Evolutionary conservation across 768 basidiomycete species (phyloP).

Genomic region (Calocybe indica): DNA sequence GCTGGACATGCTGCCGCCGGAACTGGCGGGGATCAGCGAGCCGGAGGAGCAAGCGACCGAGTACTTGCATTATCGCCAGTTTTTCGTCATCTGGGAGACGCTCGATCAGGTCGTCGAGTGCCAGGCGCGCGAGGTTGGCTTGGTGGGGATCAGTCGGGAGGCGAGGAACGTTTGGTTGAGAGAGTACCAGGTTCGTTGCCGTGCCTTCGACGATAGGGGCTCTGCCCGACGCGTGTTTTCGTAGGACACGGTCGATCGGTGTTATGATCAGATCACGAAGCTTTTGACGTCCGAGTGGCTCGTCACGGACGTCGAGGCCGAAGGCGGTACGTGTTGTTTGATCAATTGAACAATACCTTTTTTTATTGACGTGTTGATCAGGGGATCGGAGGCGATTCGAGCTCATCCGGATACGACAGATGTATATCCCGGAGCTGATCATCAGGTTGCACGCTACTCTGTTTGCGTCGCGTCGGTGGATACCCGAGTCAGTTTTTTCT

Average conservation of each 20-base stretch:
- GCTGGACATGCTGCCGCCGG: constrained; percentile 54
- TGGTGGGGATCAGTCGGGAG: constrained; percentile 45
- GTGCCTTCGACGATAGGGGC: background rate
- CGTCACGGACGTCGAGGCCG: constrained; percentile 43
- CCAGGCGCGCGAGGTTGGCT: constrained; percentile 48
- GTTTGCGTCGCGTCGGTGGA: constrained; percentile 51
- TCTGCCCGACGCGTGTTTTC: background rate
- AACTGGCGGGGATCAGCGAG: constrained; percentile 54
- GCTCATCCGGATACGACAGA: constrained; percentile 76
- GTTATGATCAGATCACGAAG: constrained; percentile 59
- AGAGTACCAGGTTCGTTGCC: constrained; percentile 51
- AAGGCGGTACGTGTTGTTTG: constrained; percentile 26
- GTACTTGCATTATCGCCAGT: constrained; percentile 74
- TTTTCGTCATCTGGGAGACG: constrained; percentile 71
- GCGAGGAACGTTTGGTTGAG: constrained; percentile 53
- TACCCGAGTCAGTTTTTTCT: constrained; percentile 53
- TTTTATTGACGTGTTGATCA: constrained; percentile 10
- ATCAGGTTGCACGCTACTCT: constrained; percentile 77
- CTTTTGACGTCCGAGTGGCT: constrained; percentile 79
- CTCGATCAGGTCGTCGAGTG: constrained; percentile 57
- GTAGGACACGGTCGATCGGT: constrained; percentile 57
- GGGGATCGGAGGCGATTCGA: constrained; percentile 57
- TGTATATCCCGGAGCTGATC: constrained; percentile 87
- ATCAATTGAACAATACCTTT: background rate
- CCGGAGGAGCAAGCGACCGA: constrained; percentile 71